Base-by-base conservation (phyloP, 768 basidiomycete species). In the Leucogyrophana mollusca region DNA sequence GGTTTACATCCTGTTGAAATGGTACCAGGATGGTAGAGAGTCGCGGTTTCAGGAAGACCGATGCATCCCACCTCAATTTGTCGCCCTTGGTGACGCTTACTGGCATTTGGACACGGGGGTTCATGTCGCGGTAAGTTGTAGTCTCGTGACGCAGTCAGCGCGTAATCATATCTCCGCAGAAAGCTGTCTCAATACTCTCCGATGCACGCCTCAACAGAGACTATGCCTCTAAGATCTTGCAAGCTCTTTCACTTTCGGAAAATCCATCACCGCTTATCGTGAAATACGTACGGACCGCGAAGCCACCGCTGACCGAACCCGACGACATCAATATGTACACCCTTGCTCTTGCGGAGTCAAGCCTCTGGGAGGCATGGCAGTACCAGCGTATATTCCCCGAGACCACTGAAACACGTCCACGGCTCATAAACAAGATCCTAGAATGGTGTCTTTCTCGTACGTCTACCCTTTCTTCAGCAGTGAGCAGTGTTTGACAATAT, bases 1-100 rank as follows among this genome's bases (percentile, higher is more conserved):
- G 35, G 68, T 90, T 1, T 93, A 90, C 66, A 91, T 83, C 58
- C 67, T 93, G 51, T 72, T 93, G 48, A 90, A 87, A 60, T 90
- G 84, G 85, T 80, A 85, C 49, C 72, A 77, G 56, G 86, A 90
- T 59, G 76, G 78, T 4, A 66, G 59, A 70, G 86, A 73, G 58
- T 73, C 51, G 56, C 63, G 49, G 71, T 88, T 70, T 65, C 68
- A 58, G 43, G 70, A 62, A 62, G 79, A 62, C n/a, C 68, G 76
- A 22, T 80, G 76, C 55, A 83, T 93, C 50, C 82, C 87, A 4
- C 84, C 87, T 3, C 90, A 90, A 55, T 91, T 90, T 56, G 72
- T 76, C 6, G 68, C 75, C 4, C 74, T 92, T 38, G 79, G 87
- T n/a, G 85, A 89, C 67, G 90, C 90, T 57, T 92, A 92, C 68